Percentiles rank a stretch among this genome's conserved stretches.
These are phyloP conservation scores for Neurospora tetrasperma DNA, from an alignment of 495 filamentous ascomycete genomes.

Conservation along the genomic window DNA sequence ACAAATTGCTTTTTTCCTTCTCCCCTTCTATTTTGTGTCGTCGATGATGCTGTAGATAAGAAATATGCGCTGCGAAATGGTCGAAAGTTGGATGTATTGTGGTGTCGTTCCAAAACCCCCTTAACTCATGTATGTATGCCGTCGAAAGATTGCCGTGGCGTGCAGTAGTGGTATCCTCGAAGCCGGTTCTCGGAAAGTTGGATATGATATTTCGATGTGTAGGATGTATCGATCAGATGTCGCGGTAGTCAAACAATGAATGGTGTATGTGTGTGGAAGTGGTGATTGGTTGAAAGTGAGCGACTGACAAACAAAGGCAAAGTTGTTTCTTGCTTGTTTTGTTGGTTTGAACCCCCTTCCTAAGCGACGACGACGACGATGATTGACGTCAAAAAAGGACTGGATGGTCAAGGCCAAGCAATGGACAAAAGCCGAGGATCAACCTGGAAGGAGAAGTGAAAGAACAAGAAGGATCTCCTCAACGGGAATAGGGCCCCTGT, in stretches of 20 bases:
- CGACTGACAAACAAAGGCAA: conserved; percentile 7
- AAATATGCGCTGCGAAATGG: neutral
- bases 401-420: conserved; percentile 12
- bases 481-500: neutral
- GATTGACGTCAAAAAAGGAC: neutral
- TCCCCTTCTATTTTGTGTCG: neutral
- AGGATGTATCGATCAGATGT: neutral
- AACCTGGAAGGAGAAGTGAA: conserved; percentile 36
- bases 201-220: neutral
- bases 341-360: neutral
- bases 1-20: neutral
- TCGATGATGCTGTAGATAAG: neutral
- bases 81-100: neutral
- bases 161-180: neutral
- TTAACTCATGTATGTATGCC: neutral
- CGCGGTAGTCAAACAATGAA: neutral
- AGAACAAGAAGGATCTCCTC: neutral
- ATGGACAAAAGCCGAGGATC: conserved; percentile 36
- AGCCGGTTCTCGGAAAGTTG: conserved; percentile 1
- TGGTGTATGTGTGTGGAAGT: neutral
- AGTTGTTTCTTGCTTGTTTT: neutral
- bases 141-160: neutral
- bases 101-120: neutral
- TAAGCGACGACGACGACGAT: neutral
- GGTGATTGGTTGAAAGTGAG: neutral